These are phyloP conservation scores for Neonectria neomacrospora DNA, from an alignment of 2,329 filamentous ascomycete genomes.

Conservation along the genomic window DNA sequence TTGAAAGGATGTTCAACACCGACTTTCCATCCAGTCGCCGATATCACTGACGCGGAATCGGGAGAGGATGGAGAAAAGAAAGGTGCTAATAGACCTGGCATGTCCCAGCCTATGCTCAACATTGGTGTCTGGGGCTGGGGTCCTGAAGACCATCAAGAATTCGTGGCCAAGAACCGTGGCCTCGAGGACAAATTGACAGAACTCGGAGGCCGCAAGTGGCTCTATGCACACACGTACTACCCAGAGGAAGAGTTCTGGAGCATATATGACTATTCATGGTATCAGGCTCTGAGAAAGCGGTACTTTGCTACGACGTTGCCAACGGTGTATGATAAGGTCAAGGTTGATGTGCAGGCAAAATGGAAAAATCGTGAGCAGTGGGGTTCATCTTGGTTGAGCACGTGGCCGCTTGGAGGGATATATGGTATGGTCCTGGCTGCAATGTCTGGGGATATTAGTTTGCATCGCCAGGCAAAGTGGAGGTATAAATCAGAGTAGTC, in stretches of 20 bases:
- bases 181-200: constrained; percentile 72
- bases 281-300: constrained; percentile 67
- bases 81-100: fast-evolving
- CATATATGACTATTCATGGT: constrained; percentile 67
- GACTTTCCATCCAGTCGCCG: constrained; percentile 37
- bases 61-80: not conserved
- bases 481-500: constrained; percentile 9
- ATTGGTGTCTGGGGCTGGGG: constrained; percentile 80
- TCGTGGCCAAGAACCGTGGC: constrained; percentile 71
- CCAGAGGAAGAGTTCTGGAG: constrained; percentile 72
- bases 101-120: constrained; percentile 60
- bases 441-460: constrained; percentile 32
- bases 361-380: not conserved
- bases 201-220: constrained; percentile 80
- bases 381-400: not conserved
- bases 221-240: constrained; percentile 85
- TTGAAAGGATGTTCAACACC: constrained; percentile 32
- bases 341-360: constrained; percentile 52
- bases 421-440: constrained; percentile 39
- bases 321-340: constrained; percentile 75
- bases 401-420: constrained; percentile 36
- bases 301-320: constrained; percentile 69
- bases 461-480: constrained; percentile 30
- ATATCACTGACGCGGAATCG: fast-evolving
- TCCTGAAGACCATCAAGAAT: constrained; percentile 60